phyloP scores from a whole-genome alignment of 108 stramenopile genomes.

The Pseudonitzschia delicatissima region DNA sequence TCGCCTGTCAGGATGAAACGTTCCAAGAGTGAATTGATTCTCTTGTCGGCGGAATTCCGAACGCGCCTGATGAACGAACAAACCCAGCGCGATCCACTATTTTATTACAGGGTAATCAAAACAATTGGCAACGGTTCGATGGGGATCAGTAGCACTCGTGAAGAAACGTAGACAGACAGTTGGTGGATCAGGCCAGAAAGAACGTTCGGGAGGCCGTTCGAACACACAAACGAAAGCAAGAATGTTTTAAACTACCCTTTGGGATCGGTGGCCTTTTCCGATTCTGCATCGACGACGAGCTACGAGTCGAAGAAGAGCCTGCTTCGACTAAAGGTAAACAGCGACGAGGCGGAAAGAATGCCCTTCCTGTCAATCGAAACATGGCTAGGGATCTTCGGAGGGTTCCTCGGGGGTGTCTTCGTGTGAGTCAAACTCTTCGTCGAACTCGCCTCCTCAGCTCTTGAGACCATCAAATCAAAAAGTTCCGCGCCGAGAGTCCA shows the following conservation, averaged over 20 bases:
- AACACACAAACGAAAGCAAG: slow-evolving; percentile 25
- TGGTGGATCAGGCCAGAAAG: slow-evolving; percentile 29
- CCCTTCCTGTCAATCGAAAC: not conserved
- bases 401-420: slow-evolving; percentile 2
- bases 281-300: slow-evolving; percentile 23
- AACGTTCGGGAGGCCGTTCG: slow-evolving; percentile 18
- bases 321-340: not conserved
- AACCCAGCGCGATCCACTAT: slow-evolving; percentile 39
- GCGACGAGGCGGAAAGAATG: not conserved
- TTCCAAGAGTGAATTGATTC: slow-evolving; percentile 7
- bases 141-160: slow-evolving; percentile 30
- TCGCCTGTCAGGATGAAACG: not conserved
- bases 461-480: slow-evolving; percentile 32
- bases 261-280: slow-evolving; percentile 20
- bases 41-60: slow-evolving; percentile 22
- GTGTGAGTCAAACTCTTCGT: not conserved
- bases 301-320: slow-evolving; percentile 5
- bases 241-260: slow-evolving; percentile 31
- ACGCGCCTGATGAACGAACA: slow-evolving; percentile 26
- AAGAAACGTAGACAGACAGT: slow-evolving; percentile 19
- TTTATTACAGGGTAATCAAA: slow-evolving; percentile 25
- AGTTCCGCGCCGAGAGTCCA: not conserved
- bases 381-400: slow-evolving; percentile 2
- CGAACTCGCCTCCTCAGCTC: too few relatives aligned
- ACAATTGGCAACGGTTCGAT: slow-evolving; percentile 35